Evolutionary conservation across 2,329 filamentous ascomycete species (phyloP).

Genomic region (Cucurbitaria berberidis): DNA sequence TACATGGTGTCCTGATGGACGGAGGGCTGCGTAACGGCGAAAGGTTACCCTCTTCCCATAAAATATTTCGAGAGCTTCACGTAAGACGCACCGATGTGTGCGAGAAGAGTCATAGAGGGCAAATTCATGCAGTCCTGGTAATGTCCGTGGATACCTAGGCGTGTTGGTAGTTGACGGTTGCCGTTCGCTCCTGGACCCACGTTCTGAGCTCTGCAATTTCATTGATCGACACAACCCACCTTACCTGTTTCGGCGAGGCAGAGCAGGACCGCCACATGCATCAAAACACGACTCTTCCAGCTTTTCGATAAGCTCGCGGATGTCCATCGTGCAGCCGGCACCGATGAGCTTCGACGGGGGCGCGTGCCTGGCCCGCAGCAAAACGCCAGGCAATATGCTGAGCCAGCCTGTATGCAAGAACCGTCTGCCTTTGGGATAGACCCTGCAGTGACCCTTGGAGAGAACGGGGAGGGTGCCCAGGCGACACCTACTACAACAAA

Average conservation of each 20-base stretch:
- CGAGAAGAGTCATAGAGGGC: neutral
- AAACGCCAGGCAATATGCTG: slow-evolving; percentile 17
- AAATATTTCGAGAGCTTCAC: neutral
- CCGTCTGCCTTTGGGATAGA: slow-evolving; percentile 18
- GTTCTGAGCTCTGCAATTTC: slow-evolving; percentile 22
- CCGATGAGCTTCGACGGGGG: slow-evolving; percentile 9
- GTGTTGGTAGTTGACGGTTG: slow-evolving; percentile 10
- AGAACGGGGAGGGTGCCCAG: slow-evolving; percentile 13
- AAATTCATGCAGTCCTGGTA: slow-evolving; percentile 4
- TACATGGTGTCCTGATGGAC: neutral
- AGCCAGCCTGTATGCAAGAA: slow-evolving; percentile 17
- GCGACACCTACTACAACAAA: slow-evolving; percentile 15
- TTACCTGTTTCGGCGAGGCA: slow-evolving; percentile 11
- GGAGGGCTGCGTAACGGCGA: neutral
- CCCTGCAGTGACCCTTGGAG: slow-evolving; percentile 9
- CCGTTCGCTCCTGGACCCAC: slow-evolving; percentile 29
- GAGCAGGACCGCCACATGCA: slow-evolving; percentile 16
- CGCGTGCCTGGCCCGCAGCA: slow-evolving; percentile 12
- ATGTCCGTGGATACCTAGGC: neutral
- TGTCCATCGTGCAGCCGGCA: slow-evolving; percentile 9
- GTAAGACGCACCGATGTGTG: neutral
- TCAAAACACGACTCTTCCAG: slow-evolving; percentile 13
- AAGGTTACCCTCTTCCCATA: neutral
- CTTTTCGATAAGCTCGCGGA: slow-evolving; percentile 6
- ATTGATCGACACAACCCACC: slow-evolving; percentile 22